These are phyloP conservation scores for Excoecaria cochinchinensis DNA, from an alignment of 345 rosid genomes.

Conservation along the genomic window DNA sequence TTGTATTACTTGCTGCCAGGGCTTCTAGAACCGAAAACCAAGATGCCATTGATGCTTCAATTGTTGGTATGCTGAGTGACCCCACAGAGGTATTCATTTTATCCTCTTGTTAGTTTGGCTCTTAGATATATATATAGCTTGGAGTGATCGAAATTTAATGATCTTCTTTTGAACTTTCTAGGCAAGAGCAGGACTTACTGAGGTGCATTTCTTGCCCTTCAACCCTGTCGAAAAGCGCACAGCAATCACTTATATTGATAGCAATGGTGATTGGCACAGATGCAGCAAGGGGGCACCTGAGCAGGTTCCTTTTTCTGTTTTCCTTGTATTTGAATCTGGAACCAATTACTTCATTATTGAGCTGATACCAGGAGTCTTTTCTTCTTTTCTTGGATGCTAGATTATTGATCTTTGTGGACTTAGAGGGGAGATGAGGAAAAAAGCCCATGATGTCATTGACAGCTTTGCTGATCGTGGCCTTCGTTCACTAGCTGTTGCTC, in stretches of 20 bases:
- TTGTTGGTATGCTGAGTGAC: slow-evolving; percentile 79
- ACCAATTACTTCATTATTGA: not conserved
- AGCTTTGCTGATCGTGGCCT: slow-evolving; percentile 81
- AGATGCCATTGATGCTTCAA: slow-evolving; percentile 94
- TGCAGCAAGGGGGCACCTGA: slow-evolving; percentile 96
- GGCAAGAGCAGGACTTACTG: slow-evolving; percentile 90
- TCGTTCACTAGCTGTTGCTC: slow-evolving; percentile 73
- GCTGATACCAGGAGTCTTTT: not conserved
- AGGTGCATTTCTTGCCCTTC: slow-evolving; percentile 90
- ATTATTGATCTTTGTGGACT: slow-evolving; percentile 76
- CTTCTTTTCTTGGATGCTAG: slow-evolving; percentile 20
- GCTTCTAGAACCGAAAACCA: slow-evolving; percentile 93
- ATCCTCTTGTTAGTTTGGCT: not conserved
- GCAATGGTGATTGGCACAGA: slow-evolving; percentile 71
- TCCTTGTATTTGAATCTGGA: not conserved
- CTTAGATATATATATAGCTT: not conserved
- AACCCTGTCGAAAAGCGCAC: slow-evolving; percentile 94
- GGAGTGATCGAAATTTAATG: not conserved
- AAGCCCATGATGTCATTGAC: slow-evolving; percentile 60
- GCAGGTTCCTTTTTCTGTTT: slow-evolving; percentile 44
- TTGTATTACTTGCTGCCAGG: slow-evolving; percentile 69
- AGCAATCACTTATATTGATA: slow-evolving; percentile 78
- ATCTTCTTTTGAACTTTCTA: slow-evolving; percentile 14
- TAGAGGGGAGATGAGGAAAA: slow-evolving; percentile 47
- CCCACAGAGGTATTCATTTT: slow-evolving; percentile 57